Conservation (phyloP, 352 stramenopile genomes). For the Peronosclerospora sorghi region DNA sequence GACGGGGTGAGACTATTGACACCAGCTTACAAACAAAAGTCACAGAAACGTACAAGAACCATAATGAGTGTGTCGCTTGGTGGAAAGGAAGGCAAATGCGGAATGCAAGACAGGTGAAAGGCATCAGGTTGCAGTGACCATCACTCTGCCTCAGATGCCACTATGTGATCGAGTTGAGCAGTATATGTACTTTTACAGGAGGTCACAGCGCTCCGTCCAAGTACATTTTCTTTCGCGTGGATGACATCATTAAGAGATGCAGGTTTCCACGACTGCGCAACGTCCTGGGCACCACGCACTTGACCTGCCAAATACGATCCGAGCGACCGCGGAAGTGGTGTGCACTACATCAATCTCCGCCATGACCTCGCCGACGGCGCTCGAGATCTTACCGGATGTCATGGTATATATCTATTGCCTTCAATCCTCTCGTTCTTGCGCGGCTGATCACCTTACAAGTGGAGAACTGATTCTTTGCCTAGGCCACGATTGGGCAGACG, state of each 20-base stretch:
- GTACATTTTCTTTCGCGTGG: not conserved
- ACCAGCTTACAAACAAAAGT: not conserved
- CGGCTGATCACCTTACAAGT: no score
- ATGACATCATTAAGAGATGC: conserved; percentile 3
- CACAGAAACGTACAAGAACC: conserved; percentile 47
- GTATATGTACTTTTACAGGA: conserved; percentile 7
- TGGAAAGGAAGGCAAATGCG: conserved; percentile 16
- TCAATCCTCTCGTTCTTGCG: no score
- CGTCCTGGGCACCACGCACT: conserved; percentile 20
- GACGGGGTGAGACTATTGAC: not conserved
- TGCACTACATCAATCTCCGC: no score
- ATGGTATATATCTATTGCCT: conserved; percentile 24
- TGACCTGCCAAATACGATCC: conserved; percentile 23
- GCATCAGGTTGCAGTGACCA: conserved; percentile 10
- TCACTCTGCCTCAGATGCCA: conserved; percentile 18
- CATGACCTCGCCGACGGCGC: conserved; percentile 26
- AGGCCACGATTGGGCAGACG: no score
- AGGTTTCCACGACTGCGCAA: conserved; percentile 14
- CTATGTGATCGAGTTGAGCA: conserved; percentile 5
- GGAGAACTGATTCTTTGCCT: no score
- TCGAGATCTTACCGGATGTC: conserved; percentile 51
- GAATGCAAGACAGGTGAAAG: conserved; percentile 11
- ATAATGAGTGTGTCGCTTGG: conserved; percentile 17
- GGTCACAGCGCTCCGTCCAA: not conserved
- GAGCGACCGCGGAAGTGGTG: conserved; percentile 2